These are phyloP conservation scores for Zygosaccharomyces sapae DNA, from an alignment of 1,139 yeast species.

Conservation along the genomic window DNA sequence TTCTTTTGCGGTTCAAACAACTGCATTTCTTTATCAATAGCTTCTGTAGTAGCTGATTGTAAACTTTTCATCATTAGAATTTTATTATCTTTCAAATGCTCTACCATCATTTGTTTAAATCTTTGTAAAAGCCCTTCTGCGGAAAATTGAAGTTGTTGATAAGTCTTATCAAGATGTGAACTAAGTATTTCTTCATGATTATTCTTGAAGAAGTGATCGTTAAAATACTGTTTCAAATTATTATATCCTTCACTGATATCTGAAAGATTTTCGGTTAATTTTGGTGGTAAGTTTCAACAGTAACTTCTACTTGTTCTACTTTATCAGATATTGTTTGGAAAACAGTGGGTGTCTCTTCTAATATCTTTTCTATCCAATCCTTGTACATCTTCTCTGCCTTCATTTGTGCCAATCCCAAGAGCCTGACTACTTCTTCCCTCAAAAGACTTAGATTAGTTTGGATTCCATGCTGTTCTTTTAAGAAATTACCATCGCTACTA, in stretches of 20 bases:
- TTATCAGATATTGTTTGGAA: constrained; percentile 21
- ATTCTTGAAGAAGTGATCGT: constrained; percentile 36
- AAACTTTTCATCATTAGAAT: constrained; percentile 32
- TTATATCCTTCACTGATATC: constrained; percentile 36
- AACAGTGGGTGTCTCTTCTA: constrained; percentile 26
- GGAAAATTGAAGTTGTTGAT: constrained; percentile 32
- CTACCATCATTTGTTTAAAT: constrained; percentile 29
- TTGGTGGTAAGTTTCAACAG: constrained; percentile 20
- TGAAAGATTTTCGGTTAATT: constrained; percentile 27
- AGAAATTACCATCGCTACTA: constrained; percentile 8
- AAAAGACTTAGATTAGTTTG: constrained; percentile 21
- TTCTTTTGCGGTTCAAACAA: constrained; percentile 32
- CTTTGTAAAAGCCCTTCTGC: constrained; percentile 31
- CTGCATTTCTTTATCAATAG: constrained; percentile 35
- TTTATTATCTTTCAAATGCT: constrained; percentile 33
- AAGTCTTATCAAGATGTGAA: constrained; percentile 28
- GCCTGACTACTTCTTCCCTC: constrained; percentile 21
- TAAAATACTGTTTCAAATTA: constrained; percentile 34
- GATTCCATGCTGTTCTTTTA: constrained; percentile 19
- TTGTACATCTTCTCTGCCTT: constrained; percentile 26
- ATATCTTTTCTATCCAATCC: constrained; percentile 25
- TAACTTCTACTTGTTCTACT: constrained; percentile 13
- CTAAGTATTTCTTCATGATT: constrained; percentile 33
- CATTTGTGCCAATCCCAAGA: constrained; percentile 20
- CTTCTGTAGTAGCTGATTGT: constrained; percentile 32